Conservation (phyloP, 208 protist genomes). For the Trypanosomatidae sp. region DNA sequence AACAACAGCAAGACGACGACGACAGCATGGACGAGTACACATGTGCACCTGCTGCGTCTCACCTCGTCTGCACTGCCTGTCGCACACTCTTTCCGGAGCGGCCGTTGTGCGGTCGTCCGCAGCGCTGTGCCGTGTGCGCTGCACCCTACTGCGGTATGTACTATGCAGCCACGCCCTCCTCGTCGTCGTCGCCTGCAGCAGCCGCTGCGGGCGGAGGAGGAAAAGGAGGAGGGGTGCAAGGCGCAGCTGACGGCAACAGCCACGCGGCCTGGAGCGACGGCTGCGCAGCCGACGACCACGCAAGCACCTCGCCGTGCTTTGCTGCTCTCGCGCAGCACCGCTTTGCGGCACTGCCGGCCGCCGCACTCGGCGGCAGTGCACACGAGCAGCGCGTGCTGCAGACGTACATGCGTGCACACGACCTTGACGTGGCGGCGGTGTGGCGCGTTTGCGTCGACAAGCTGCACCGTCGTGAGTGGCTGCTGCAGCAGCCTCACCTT, state of each 20-base stretch:
- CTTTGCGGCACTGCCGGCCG: too few relatives aligned
- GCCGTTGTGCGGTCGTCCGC: conserved; percentile 49
- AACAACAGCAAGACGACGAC: neutral
- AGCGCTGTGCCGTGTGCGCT: conserved; percentile 71
- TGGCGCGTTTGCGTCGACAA: too few relatives aligned
- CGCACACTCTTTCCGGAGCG: conserved; percentile 41
- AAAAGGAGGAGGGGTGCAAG: neutral
- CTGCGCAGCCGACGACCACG: too few relatives aligned
- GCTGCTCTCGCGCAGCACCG: neutral
- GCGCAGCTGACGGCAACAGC: neutral
- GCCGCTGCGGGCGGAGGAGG: conserved; percentile 9
- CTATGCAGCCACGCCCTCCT: conserved; percentile 24
- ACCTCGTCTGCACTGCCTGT: conserved; percentile 37
- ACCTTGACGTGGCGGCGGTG: too few relatives aligned
- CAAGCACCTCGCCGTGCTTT: too few relatives aligned
- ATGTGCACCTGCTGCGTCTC: conserved; percentile 4
- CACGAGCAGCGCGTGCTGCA: too few relatives aligned
- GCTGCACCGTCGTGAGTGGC: too few relatives aligned
- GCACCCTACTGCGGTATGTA: conserved; percentile 70
- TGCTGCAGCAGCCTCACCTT: too few relatives aligned
- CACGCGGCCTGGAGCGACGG: too few relatives aligned
- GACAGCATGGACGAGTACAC: neutral
- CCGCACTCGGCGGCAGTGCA: too few relatives aligned
- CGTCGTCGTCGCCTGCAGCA: conserved; percentile 3
- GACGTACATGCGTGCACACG: too few relatives aligned